Base-by-base conservation (phyloP, 805 yeast genomes). In the Candida adriatica region DNA sequence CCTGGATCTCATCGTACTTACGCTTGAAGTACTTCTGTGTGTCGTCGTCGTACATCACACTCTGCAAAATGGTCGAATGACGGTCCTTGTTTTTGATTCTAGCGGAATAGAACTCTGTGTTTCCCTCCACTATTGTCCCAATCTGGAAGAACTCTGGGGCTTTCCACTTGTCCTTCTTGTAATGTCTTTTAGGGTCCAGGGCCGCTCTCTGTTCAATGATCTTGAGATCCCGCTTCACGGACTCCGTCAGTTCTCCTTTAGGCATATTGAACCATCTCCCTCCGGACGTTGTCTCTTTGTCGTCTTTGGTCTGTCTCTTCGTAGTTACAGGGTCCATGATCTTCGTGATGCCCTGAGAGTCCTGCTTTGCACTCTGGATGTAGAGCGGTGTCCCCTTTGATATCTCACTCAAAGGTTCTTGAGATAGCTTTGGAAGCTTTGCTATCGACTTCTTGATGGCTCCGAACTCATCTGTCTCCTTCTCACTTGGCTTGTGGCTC, bases 181-280 rank as follows among this genome's bases (percentile, higher is more conserved):
- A 92, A 59, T 86, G 95, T 47, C 96, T 73, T 60, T 92, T 92
- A 6, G 96, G 97, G 53, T 92, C 97, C 40, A 92, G 66, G 8
- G 87, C 95, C 34, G 82, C 80, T 58, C 98, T 75, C 62, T 90
- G 84, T 50, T 85, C 79, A 38, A 92, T 65, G 11, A 92, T 60
- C 49, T 75, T 64, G 45, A 92, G 53, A 54, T 92, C 97, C 37
- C 94, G 68, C 49, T 81, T 81, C 14, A 83, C 53, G 18, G 70
- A 68, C 2, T 79, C 75, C 8, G 94, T 82, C 38, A 83, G 58
- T 45, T 82, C 92, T 6, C 79, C 75, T 43, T 74, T 77, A 18
- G 86, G 85, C 70, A 88, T 65, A 31, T 75, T 68, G 48, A 85
- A 88, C 96, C 96, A 88, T 39, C 75, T 63, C 18, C 58, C 55